These are phyloP conservation scores for Arachis hypogaea DNA, from an alignment of 306 rosid species.

Conservation along the genomic window DNA sequence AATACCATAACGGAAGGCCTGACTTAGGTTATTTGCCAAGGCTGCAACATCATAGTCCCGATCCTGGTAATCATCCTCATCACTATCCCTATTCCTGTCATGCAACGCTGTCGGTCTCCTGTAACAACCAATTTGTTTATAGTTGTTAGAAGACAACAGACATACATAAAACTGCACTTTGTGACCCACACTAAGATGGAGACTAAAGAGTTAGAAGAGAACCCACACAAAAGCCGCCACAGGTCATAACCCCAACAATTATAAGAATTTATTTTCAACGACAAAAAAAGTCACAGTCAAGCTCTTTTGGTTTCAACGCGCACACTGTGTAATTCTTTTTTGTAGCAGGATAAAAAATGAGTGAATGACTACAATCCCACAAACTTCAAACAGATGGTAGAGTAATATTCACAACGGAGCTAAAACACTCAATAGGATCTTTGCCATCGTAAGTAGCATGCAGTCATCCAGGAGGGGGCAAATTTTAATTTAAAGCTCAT, in stretches of 20 bases:
- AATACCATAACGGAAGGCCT: conserved; percentile 94
- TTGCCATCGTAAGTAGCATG: neutral
- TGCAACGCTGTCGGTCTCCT: conserved; percentile 96
- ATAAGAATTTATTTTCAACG: neutral
- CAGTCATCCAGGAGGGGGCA: conserved; percentile 16
- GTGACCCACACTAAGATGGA: conserved; percentile 25
- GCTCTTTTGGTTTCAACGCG: neutral
- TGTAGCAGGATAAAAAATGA: neutral
- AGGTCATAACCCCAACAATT: conserved; percentile 18
- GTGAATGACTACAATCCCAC: neutral
- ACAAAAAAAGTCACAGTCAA: neutral
- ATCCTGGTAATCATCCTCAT: conserved; percentile 96
- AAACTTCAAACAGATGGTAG: neutral
- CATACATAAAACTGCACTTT: conserved; percentile 2
- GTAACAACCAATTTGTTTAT: conserved; percentile 41
- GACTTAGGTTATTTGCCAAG: conserved; percentile 91
- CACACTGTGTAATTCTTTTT: too few species aligned
- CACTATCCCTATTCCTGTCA: conserved; percentile 92
- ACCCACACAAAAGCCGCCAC: conserved; percentile 1
- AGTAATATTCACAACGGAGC: neutral
- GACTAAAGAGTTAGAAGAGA: neutral
- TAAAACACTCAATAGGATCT: neutral
- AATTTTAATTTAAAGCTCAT: conserved; percentile 28
- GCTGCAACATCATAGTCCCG: conserved; percentile 98
- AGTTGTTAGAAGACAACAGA: conserved; percentile 19